Conservation (phyloP, 495 filamentous ascomycete genomes). For the Penicillium argentinense region DNA sequence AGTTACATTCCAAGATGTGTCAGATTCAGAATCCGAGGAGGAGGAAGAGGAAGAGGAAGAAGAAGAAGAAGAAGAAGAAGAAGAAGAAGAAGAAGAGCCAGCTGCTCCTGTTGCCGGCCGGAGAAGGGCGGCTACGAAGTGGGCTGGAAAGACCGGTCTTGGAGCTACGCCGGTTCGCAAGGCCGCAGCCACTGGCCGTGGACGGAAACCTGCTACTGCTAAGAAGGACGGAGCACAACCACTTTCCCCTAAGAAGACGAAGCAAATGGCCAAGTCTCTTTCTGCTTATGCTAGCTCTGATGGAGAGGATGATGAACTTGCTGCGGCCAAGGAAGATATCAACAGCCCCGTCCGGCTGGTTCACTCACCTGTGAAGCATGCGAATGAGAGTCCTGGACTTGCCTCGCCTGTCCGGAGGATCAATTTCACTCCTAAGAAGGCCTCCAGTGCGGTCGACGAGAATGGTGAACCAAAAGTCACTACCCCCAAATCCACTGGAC, state of each 20-base stretch:
- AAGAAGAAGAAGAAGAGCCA: conserved; percentile 25
- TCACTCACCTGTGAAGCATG: conserved; percentile 42
- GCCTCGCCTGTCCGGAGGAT: conserved; percentile 44
- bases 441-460: conserved; percentile 32
- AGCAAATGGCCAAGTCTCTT: conserved; percentile 49
- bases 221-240: conserved; percentile 38
- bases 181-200: conserved; percentile 27
- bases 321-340: conserved; percentile 38
- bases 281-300: conserved; percentile 43
- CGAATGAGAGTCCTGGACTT: conserved; percentile 25
- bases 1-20: conserved; percentile 51
- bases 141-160: conserved; percentile 32
- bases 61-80: conserved; percentile 31
- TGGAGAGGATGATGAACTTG: conserved; percentile 54
- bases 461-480: conserved; percentile 35
- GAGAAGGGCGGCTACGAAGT: conserved; percentile 14
- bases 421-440: conserved; percentile 37
- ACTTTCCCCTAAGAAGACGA: conserved; percentile 57
- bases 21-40: conserved; percentile 42
- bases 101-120: conserved; percentile 25
- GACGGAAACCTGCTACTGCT: conserved; percentile 37
- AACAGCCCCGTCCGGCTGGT: conserved; percentile 29
- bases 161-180: conserved; percentile 52
- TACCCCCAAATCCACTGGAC: conserved; percentile 25
- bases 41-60: conserved; percentile 34